phyloP scores from a whole-genome alignment of 2,329 filamentous ascomycete genomes.

The Trichoderma koningiopsis region DNA sequence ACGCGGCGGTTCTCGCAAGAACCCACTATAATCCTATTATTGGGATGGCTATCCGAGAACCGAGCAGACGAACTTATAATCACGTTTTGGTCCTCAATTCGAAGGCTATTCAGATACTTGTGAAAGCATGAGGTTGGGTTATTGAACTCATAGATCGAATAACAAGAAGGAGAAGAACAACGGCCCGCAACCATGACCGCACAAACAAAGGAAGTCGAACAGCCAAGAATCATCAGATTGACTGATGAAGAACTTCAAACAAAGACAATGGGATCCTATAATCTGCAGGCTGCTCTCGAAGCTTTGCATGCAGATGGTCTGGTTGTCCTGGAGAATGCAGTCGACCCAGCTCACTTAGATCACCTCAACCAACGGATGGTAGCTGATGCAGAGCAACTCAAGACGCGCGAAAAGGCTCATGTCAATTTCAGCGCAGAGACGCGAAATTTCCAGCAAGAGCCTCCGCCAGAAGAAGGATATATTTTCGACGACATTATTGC shows the following conservation, averaged over 20 bases:
- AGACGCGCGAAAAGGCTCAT: not conserved
- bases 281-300: not conserved
- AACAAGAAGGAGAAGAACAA: not conserved
- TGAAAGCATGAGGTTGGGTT: not conserved
- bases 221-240: constrained; percentile 5
- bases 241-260: not conserved
- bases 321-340: constrained; percentile 1
- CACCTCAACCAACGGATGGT: not conserved
- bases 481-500: not conserved
- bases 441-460: not conserved
- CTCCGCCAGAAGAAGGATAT: constrained; percentile 1
- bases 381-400: constrained; percentile 2
- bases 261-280: not conserved
- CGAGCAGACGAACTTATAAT: not conserved
- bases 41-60: not conserved
- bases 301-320: constrained; percentile 1
- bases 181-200: not conserved
- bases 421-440: constrained; percentile 1
- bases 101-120: not conserved
- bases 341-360: not conserved
- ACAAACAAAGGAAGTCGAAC: not conserved
- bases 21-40: not conserved
- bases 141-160: not conserved
- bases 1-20: not conserved
- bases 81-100: not conserved